Percentiles rank a stretch among this genome's conserved stretches.
phyloP scores from a whole-genome alignment of 768 basidiomycete genomes.

The Grammothele lineata region DNA sequence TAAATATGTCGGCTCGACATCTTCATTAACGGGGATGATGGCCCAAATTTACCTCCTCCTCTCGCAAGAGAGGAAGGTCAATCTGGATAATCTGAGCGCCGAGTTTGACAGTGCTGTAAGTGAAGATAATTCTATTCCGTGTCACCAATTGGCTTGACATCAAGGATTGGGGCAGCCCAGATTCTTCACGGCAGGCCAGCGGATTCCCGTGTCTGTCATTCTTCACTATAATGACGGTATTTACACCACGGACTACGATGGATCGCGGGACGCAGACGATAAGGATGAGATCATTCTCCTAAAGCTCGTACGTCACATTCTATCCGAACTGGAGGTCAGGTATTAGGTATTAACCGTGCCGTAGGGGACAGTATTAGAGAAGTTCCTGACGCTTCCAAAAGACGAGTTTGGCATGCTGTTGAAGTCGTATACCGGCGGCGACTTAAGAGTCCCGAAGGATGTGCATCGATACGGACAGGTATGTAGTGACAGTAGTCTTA shows the following conservation, averaged over 20 bases:
- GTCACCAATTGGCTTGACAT: too few relatives aligned
- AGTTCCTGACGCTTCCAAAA: conserved; percentile 68
- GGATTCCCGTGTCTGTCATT: conserved; percentile 67
- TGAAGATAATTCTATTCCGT: conserved; percentile 2
- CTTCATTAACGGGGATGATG: conserved; percentile 79
- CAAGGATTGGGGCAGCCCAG: conserved; percentile 5
- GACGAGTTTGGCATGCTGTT: conserved; percentile 58
- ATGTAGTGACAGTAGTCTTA: too few relatives aligned
- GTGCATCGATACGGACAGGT: conserved; percentile 89
- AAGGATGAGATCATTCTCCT: conserved; percentile 67
- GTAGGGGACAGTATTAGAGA: conserved; percentile 87
- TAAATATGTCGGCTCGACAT: conserved; percentile 82
- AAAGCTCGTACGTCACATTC: conserved; percentile 44
- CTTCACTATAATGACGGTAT: conserved; percentile 63
- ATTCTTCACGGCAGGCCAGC: conserved; percentile 72
- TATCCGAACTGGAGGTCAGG: neutral
- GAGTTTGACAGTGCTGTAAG: conserved; percentile 58
- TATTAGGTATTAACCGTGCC: neutral
- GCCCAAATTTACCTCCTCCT: conserved; percentile 87
- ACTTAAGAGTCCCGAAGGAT: conserved; percentile 38
- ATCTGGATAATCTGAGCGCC: conserved; percentile 55
- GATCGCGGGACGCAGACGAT: conserved; percentile 36
- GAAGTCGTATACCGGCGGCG: conserved; percentile 23
- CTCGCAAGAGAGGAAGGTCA: conserved; percentile 64
- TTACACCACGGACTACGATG: conserved; percentile 62